Evolutionary conservation across 2,329 filamentous ascomycete genomes (phyloP), one percentile per base, ranked within the genome.

Genomic region (Mariannaea elegans): DNA sequence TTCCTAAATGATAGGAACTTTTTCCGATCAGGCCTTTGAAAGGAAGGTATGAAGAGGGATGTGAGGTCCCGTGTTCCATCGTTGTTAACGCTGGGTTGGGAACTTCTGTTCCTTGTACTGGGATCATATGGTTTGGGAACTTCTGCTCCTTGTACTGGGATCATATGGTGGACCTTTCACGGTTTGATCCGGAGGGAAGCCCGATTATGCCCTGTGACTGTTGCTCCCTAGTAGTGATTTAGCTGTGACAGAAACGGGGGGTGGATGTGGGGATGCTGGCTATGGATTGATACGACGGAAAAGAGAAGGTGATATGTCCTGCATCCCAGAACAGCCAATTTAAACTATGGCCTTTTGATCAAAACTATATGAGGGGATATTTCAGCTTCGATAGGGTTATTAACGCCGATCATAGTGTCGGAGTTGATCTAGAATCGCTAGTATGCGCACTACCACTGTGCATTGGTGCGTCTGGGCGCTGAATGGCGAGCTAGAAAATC

Each of bases 1-100:
- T 59, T 47, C 56, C 29, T 36, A 53, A 52, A n/a, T 7, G 49
- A 24, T 36, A 12, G 36, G 49, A 32, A 42, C 49, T 48, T 59
- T 59, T 53, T 49, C 1, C 18, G 19, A 18, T 24, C n/a, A 21
- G 21, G 14, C 36, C 51, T 24, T 24, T 7, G 18, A 23, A 29
- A 31, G 27, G 12, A 7, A 12, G 12, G 27, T 12, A 7, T 31
- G 27, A 31, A 3, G 36, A 42, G 14, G 55, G 42, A 58, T 51
- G 47, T 41, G 34, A 52, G 34, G 23, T 32, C 4, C 23, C 29
- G 10, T 12, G 32, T 38, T 38, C 32, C n/a, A 34, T 42, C 47
- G 5, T 31, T 32, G 34, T 10, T 42, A 36, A 19, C 21, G 21
- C 32, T 12, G 39, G 31, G 19, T 19, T 16, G 32, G 56, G 56